Conservation (phyloP, 78 protist species). For the Chrysochromulina tobinii region DNA sequence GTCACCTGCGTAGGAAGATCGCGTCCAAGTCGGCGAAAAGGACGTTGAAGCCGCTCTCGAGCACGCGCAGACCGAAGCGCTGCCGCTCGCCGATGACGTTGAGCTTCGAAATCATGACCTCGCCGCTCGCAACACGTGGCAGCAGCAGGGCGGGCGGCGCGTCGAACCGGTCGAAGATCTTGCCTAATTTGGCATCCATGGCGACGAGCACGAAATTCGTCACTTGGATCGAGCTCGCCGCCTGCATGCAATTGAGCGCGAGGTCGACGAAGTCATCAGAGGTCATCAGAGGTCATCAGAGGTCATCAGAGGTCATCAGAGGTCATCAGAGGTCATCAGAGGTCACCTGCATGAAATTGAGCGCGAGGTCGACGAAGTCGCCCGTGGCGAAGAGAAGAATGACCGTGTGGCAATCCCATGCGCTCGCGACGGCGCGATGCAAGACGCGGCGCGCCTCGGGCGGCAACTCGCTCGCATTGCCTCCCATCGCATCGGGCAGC, state of each 20-base stretch:
- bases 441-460: not conserved
- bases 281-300: too few relatives aligned
- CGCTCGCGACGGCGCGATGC: not conserved
- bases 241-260: not conserved
- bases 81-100: constrained; percentile 28
- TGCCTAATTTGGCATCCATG: not conserved
- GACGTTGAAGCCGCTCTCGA: constrained; percentile 16
- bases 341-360: not conserved
- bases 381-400: not conserved
- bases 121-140: not conserved
- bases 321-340: too few relatives aligned
- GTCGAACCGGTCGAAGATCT: not conserved
- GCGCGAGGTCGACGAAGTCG: constrained; percentile 1
- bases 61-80: constrained; percentile 22
- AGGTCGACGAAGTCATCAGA: not conserved
- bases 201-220: constrained; percentile 4
- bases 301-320: too few relatives aligned
- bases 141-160: not conserved
- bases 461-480: not conserved
- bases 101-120: not conserved
- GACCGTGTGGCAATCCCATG: constrained; percentile 1
- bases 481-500: too few relatives aligned
- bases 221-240: not conserved
- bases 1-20: too few relatives aligned
- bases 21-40: constrained; percentile 25